Percentiles rank a stretch among this genome's conserved stretches.
These are phyloP conservation scores for Stemphylium beticola DNA, from an alignment of 2,329 filamentous ascomycete genomes.

Conservation along the genomic window DNA sequence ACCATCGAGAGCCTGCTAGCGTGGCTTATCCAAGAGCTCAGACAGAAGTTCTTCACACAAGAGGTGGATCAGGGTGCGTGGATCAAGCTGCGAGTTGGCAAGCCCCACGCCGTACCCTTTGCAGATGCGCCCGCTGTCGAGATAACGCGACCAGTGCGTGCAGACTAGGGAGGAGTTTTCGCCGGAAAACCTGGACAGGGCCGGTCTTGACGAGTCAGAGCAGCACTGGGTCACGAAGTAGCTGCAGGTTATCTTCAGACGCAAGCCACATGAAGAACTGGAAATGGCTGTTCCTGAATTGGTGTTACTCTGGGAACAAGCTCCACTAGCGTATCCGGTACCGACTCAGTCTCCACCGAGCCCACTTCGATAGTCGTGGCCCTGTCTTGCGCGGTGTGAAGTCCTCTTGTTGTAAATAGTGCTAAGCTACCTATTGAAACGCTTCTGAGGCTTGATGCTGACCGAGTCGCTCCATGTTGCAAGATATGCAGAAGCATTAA, in stretches of 20 bases:
- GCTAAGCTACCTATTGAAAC: constrained; percentile 1
- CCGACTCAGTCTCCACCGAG: constrained; percentile 9
- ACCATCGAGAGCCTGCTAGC: constrained; percentile 56
- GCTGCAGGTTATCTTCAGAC: constrained; percentile 1
- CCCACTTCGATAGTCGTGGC: background rate
- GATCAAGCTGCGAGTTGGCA: constrained; percentile 69
- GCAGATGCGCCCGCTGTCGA: constrained; percentile 75
- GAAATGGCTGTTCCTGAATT: constrained; percentile 10
- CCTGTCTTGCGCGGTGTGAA: constrained; percentile 3
- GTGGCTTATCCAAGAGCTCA: constrained; percentile 50
- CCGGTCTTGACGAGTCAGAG: background rate
- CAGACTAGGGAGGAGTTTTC: constrained; percentile 5
- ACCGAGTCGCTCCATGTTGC: background rate
- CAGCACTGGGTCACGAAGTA: background rate
- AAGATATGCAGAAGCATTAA: background rate
- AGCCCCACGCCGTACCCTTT: constrained; percentile 74
- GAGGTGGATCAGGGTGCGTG: constrained; percentile 52
- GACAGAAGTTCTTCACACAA: constrained; percentile 47
- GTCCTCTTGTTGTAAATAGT: background rate
- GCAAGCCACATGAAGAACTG: constrained; percentile 10
- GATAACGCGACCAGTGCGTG: constrained; percentile 47
- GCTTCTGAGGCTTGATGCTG: background rate
- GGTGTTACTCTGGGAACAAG: constrained; percentile 2
- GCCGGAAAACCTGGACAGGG: background rate
- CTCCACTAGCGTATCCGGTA: constrained; percentile 9